These are phyloP conservation scores for Monascus purpureus DNA, from an alignment of 495 filamentous ascomycete genomes.

Conservation along the genomic window DNA sequence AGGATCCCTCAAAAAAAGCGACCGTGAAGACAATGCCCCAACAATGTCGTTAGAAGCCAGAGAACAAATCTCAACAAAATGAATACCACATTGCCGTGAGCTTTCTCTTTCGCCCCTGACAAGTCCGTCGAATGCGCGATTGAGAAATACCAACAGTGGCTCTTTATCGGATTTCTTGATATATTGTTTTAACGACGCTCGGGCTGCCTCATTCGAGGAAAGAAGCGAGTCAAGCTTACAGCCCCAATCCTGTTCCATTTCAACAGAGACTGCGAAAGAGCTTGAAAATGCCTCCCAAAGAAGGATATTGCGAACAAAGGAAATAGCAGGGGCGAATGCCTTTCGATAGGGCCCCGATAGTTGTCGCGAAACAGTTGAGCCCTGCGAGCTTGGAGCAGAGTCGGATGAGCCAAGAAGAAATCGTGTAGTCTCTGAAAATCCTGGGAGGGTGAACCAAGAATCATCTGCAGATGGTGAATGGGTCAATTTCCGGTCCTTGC, in stretches of 20 bases:
- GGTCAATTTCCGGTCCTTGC: conserved; percentile 15
- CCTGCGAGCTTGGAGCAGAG: conserved; percentile 8
- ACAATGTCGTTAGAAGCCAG: conserved; percentile 42
- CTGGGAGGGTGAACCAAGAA: conserved; percentile 30
- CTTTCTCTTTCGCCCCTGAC: conserved; percentile 30
- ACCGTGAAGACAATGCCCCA: conserved; percentile 29
- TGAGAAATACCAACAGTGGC: conserved; percentile 28
- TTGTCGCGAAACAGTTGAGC: conserved; percentile 10
- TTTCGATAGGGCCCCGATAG: conserved; percentile 19
- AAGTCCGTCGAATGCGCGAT: conserved; percentile 46
- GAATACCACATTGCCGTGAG: conserved; percentile 39
- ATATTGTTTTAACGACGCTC: conserved; percentile 41
- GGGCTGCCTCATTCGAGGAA: conserved; percentile 46
- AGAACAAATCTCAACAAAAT: conserved; percentile 55
- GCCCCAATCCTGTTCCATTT: conserved; percentile 75
- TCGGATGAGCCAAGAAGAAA: conserved; percentile 17
- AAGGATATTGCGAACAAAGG: conserved; percentile 60
- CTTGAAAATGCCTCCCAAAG: conserved; percentile 54
- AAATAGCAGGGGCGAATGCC: conserved; percentile 45
- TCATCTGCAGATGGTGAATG: conserved; percentile 4
- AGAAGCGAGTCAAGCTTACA: conserved; percentile 57
- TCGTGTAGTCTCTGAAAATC: conserved; percentile 22
- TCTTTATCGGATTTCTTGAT: conserved; percentile 20
- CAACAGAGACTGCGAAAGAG: conserved; percentile 26
- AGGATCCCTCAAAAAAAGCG: conserved; percentile 37